phyloP scores from a whole-genome alignment of 2,329 filamentous ascomycete species.

The Escovopsis sp. region DNA sequence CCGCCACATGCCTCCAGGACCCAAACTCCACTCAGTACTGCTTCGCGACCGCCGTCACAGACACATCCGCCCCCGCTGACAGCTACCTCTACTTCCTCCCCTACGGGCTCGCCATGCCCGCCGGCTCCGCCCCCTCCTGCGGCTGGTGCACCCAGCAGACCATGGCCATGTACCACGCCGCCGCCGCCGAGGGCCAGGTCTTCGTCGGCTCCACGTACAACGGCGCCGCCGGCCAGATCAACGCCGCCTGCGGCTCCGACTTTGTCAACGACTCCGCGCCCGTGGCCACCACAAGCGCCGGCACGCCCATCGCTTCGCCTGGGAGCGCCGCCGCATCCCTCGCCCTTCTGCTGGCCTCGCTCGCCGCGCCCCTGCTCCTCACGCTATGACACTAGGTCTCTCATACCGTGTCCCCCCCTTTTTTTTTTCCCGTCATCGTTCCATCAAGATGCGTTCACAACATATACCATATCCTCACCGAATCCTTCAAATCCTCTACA shows the following conservation, averaged over 20 bases:
- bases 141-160: constrained; percentile 61
- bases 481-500: no score
- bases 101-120: constrained; percentile 56
- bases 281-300: constrained; percentile 9
- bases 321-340: no score
- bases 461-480: no score
- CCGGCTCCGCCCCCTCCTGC: constrained; percentile 56
- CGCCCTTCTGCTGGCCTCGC: no score
- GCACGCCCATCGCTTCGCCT: no score
- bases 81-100: constrained; percentile 77
- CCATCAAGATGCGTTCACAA: no score
- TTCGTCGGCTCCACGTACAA: constrained; percentile 56
- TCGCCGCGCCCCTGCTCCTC: no score
- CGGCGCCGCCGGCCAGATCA: constrained; percentile 56
- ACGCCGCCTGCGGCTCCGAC: constrained; percentile 44
- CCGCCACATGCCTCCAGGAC: constrained; percentile 65
- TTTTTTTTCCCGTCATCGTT: no score
- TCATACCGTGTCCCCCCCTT: no score
- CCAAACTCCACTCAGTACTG: constrained; percentile 53
- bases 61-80: constrained; percentile 53
- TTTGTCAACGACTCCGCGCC: constrained; percentile 45
- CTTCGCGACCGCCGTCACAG: constrained; percentile 74
- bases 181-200: constrained; percentile 49
- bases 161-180: constrained; percentile 65
- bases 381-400: no score